Conservation (phyloP, 2,329 filamentous ascomycete species). For the Alternaria sp. region DNA sequence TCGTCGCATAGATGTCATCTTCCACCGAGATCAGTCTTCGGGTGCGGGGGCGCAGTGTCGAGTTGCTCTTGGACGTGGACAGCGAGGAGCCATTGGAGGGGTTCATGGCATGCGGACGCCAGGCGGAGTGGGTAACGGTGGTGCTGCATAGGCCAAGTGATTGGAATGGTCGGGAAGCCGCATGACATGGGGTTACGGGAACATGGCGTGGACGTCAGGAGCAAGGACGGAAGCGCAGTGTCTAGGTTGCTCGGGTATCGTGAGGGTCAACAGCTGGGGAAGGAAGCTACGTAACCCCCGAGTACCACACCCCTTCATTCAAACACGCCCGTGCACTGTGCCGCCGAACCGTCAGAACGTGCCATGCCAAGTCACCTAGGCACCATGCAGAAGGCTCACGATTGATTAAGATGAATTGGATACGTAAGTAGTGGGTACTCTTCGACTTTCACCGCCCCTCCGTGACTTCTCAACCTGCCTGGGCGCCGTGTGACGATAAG, state of each 20-base stretch:
- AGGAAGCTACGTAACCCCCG: slow-evolving; percentile 29
- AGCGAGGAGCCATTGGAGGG: slow-evolving; percentile 48
- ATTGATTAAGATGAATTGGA: slow-evolving; percentile 6
- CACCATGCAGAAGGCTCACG: slow-evolving; percentile 7
- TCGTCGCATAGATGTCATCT: slow-evolving; percentile 49
- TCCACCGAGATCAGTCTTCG: slow-evolving; percentile 57
- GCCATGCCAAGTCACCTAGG: slow-evolving; percentile 14
- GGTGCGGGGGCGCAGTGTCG: slow-evolving; percentile 55
- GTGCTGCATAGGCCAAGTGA: slow-evolving; percentile 48
- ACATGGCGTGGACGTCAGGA: slow-evolving; percentile 27
- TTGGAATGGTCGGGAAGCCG: slow-evolving; percentile 31
- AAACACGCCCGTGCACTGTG: slow-evolving; percentile 22
- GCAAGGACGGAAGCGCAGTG: slow-evolving; percentile 10
- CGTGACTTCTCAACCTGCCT: background rate
- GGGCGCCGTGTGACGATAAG: slow-evolving; percentile 20
- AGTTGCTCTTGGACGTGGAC: slow-evolving; percentile 50
- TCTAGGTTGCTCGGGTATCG: slow-evolving; percentile 14
- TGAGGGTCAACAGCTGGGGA: slow-evolving; percentile 19
- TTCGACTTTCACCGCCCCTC: slow-evolving; percentile 1
- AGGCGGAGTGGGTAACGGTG: slow-evolving; percentile 36
- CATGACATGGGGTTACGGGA: slow-evolving; percentile 42
- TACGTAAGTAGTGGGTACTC: slow-evolving; percentile 9
- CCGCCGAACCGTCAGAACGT: slow-evolving; percentile 11
- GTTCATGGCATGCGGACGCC: slow-evolving; percentile 48
- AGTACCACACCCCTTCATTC: slow-evolving; percentile 14